These are phyloP conservation scores for Papiliotrema fonsecae DNA, from an alignment of 1,284 basidiomycete genomes.

Conservation along the genomic window DNA sequence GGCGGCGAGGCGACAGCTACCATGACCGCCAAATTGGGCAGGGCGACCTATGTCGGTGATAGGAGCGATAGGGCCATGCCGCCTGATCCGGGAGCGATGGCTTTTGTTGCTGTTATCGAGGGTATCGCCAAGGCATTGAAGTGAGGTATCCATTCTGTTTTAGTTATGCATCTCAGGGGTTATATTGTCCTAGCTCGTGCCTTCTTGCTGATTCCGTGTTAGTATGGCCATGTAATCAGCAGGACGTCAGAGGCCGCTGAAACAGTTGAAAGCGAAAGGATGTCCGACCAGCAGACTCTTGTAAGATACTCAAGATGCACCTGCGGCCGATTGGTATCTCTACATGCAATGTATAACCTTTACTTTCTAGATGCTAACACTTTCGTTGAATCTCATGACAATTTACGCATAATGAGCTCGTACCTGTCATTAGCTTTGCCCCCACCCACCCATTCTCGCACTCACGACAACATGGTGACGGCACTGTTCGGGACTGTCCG, in stretches of 20 bases:
- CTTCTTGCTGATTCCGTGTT: too few relatives aligned
- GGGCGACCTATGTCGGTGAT: slow-evolving; percentile 50
- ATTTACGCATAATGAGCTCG: slow-evolving; percentile 28
- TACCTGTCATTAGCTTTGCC: slow-evolving; percentile 43
- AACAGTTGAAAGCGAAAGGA: too few relatives aligned
- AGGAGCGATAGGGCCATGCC: slow-evolving; percentile 34
- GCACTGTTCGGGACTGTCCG: slow-evolving; percentile 91
- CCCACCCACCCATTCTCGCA: slow-evolving; percentile 24
- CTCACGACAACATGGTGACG: slow-evolving; percentile 89
- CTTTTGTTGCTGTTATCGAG: slow-evolving; percentile 39
- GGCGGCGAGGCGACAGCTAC: slow-evolving; percentile 46
- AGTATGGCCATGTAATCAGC: too few relatives aligned
- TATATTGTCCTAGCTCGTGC: too few relatives aligned
- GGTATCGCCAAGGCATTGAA: slow-evolving; percentile 25
- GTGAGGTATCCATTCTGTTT: too few relatives aligned
- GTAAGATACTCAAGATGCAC: too few relatives aligned
- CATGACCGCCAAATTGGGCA: slow-evolving; percentile 48
- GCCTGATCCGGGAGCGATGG: slow-evolving; percentile 47
- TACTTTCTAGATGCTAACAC: background rate
- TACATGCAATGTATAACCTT: background rate
- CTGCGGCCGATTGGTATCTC: too few relatives aligned
- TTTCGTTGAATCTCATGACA: slow-evolving; percentile 4
- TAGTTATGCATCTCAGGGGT: too few relatives aligned
- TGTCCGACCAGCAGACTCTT: too few relatives aligned
- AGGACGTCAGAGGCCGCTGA: too few relatives aligned